Evolutionary conservation across 768 basidiomycete species (phyloP).

Genomic region (Suillus occidentalis): DNA sequence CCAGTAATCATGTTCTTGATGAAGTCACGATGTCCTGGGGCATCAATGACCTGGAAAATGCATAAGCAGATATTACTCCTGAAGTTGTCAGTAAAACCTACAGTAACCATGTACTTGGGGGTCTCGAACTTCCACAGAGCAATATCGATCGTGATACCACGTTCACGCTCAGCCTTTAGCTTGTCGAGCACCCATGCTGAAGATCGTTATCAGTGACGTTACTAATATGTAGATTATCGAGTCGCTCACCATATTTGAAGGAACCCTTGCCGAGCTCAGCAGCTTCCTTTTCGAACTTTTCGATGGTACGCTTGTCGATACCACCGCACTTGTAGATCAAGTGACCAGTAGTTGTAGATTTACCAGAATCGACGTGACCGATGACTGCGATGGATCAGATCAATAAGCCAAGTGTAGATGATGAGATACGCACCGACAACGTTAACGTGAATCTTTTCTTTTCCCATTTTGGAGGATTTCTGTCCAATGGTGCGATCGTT

Average conservation of each 20-base stretch:
- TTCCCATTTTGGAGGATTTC: constrained; percentile 84
- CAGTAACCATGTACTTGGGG: constrained; percentile 91
- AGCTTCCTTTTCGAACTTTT: constrained; percentile 99
- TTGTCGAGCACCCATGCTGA: constrained; percentile 99
- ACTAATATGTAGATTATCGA: constrained; percentile 12
- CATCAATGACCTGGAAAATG: constrained; percentile 85
- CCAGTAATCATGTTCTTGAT: constrained; percentile 99
- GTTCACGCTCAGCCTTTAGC: constrained; percentile 99
- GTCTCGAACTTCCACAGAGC: constrained; percentile 99
- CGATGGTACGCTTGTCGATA: constrained; percentile 99
- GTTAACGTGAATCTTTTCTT: constrained; percentile 96
- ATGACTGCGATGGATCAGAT: constrained; percentile 64
- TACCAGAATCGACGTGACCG: constrained; percentile 99
- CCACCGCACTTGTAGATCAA: constrained; percentile 99
- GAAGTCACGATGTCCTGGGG: constrained; percentile 99
- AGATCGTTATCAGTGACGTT: constrained; percentile 29
- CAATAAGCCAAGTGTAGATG: constrained; percentile 26
- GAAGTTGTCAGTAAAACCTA: constrained; percentile 39
- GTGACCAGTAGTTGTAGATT: constrained; percentile 99
- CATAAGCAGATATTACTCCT: not conserved
- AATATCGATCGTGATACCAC: constrained; percentile 99
- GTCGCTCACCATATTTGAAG: constrained; percentile 87
- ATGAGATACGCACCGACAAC: constrained; percentile 77
- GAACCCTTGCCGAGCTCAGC: constrained; percentile 99
- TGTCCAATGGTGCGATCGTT: constrained; percentile 22